phyloP scores from a whole-genome alignment of 225 moss, liverwort and hornwort genomes.

The Antitrichia curtipendula region DNA sequence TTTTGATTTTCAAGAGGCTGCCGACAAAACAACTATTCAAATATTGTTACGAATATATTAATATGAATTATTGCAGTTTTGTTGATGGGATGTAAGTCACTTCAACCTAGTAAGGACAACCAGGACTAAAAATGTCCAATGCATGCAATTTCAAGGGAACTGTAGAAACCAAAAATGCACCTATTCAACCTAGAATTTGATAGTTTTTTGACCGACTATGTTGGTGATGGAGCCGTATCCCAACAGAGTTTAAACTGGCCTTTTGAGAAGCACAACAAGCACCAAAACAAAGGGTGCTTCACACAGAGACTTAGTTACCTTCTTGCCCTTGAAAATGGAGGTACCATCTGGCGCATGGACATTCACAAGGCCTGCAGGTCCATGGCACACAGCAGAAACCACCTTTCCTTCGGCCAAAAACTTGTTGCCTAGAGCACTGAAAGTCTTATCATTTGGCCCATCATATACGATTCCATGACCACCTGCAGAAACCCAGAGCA shows the following conservation, averaged over 20 bases:
- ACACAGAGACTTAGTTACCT: conserved; percentile 10
- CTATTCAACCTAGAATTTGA: not conserved
- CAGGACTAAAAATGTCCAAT: not conserved
- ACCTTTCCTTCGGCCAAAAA: conserved; percentile 67
- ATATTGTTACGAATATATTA: not conserved
- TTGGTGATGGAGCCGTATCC: not conserved
- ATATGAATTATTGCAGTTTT: not conserved
- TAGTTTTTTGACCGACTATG: no score
- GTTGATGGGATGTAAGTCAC: not conserved
- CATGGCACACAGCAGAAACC: conserved; percentile 67
- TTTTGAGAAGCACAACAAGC: not conserved
- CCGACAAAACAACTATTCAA: not conserved
- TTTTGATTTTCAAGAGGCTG: not conserved
- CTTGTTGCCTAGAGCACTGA: conserved; percentile 32
- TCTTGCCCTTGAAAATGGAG: conserved; percentile 58
- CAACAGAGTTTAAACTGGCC: not conserved
- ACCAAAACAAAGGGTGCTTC: not conserved
- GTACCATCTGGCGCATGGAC: conserved; percentile 39
- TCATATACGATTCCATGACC: conserved; percentile 69
- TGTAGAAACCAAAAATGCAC: not conserved
- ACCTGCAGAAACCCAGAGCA: conserved; percentile 7
- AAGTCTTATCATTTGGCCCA: conserved; percentile 15
- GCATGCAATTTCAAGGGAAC: not conserved
- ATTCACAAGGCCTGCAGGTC: conserved; percentile 35
- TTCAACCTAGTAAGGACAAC: not conserved